Evolutionary conservation across 495 filamentous ascomycete genomes (phyloP).

Genomic region (Haplographium delicatum): DNA sequence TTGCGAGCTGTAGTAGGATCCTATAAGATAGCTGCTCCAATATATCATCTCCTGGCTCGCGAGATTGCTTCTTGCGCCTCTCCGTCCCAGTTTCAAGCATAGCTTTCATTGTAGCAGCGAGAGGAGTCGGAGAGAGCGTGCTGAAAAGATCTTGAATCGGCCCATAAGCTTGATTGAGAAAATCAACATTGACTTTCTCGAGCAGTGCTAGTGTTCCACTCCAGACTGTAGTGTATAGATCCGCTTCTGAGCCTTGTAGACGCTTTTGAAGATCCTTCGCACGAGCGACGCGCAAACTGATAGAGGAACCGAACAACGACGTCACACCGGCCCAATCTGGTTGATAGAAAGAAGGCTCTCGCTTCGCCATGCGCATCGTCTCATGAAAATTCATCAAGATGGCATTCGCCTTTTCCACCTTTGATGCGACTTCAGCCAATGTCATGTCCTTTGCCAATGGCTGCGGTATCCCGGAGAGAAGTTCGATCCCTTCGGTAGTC

Average conservation of each 20-base stretch:
- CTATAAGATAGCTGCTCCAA: conserved; percentile 23
- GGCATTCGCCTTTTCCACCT: conserved; percentile 12
- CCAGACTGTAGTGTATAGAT: conserved; percentile 24
- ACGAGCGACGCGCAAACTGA: conserved; percentile 14
- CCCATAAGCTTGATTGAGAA: conserved; percentile 8
- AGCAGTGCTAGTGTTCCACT: conserved; percentile 13
- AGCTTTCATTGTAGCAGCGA: conserved; percentile 14
- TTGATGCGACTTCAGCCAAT: conserved; percentile 5
- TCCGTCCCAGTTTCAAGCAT: conserved; percentile 17
- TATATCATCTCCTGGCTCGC: conserved; percentile 13
- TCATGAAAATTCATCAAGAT: conserved; percentile 16
- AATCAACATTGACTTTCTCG: conserved; percentile 15
- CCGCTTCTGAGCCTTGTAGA: conserved; percentile 9
- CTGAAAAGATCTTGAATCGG: conserved; percentile 8
- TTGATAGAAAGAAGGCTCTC: conserved; percentile 13
- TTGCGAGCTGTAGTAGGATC: conserved; percentile 21
- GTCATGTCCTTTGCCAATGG: conserved; percentile 10
- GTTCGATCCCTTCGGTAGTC: conserved; percentile 18
- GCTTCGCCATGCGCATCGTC: conserved; percentile 7
- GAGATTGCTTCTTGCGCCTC: conserved; percentile 11
- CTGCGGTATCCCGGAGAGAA: conserved; percentile 22
- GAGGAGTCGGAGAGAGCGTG: conserved; percentile 15
- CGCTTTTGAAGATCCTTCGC: conserved; percentile 18
- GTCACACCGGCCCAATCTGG: conserved; percentile 14
- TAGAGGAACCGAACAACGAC: conserved; percentile 5